Base-by-base conservation (phyloP, 1,284 basidiomycete species). In the Ganoderma multipileum region DNA sequence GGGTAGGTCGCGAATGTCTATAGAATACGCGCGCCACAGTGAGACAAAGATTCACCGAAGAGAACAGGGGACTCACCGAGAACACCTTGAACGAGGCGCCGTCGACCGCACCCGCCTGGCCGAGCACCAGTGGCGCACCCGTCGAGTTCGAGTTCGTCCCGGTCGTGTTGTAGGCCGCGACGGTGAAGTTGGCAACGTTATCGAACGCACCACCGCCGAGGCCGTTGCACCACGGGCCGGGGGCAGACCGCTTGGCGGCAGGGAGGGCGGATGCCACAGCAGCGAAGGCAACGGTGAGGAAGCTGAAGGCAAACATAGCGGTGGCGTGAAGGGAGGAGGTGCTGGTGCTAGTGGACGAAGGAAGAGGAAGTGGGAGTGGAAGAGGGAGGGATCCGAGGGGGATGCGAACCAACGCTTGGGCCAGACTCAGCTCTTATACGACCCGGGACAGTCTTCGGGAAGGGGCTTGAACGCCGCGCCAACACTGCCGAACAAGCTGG, bases 1-100 rank as follows among this genome's bases (percentile, higher is more conserved):
- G 74, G 75, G 65, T 64, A 77, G 30, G 73, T 69, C 20, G 73
- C 75, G 39, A 63, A 73, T 1, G 76, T 77, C 76, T 77, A 23
- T 50, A 6, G 47, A 11, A 23, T n/a, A 30, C 2, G 5, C 3
- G 7, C 28, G 23, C 60, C 4, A 26, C n/a, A 26, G 28, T 11
- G 28, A 41, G 52, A 23, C 44, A 20, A 4, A 20, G 42, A 44
- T 20, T 20, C 8, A 33, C 4, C 3, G 33, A 33, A 20, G 16
- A 60, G 39, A 41, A 28, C 26, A 23, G 28, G 23, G 14, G 42
- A 69, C 74, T 30, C 38, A 76, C 73, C 44, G 73, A 72, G 16
- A 76, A 58, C 18, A 68, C 72, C 60, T 70, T 64, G 60, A 73
- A 69, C 57, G 55, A 50, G n/a, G 68, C 71, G 18, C 73, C 75